Evolutionary conservation across 306 rosid genomes (phyloP).

Genomic region (Alnus glutinosa): DNA sequence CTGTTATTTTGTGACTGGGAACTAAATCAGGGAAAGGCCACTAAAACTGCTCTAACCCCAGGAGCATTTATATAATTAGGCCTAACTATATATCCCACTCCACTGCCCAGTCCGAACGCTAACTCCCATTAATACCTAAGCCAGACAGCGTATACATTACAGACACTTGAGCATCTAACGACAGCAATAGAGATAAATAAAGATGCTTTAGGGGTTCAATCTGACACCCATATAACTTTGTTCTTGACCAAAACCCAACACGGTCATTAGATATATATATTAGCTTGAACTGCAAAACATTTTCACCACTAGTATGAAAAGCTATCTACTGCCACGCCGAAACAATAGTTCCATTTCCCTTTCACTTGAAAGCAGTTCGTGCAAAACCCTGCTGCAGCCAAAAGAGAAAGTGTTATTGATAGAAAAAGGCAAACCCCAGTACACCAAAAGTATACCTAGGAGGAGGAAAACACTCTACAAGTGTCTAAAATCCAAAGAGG

Average conservation of each 20-base stretch:
- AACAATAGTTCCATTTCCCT: constrained; percentile 11
- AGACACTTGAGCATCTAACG: not conserved
- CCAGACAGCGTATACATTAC: not conserved
- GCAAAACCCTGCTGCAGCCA: not conserved
- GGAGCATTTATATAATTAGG: not conserved
- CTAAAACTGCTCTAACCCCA: not conserved
- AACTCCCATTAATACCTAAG: not conserved
- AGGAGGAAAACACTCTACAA: too few species aligned
- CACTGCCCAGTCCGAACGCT: not conserved
- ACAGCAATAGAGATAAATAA: not conserved
- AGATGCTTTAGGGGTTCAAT: not conserved
- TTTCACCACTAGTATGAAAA: not conserved
- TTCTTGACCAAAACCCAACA: constrained; percentile 14
- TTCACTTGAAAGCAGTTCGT: not conserved
- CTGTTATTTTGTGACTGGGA: too few species aligned
- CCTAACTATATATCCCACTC: not conserved
- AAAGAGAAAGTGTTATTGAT: not conserved
- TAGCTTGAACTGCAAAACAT: constrained; percentile 14
- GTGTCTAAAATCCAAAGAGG: too few species aligned
- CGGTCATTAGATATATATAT: constrained; percentile 2
- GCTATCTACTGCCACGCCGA: constrained; percentile 10
- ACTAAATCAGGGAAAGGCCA: not conserved
- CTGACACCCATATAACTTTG: not conserved
- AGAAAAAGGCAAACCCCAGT: too few species aligned
- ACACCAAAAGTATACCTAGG: too few species aligned